Base-by-base conservation (phyloP, 208 protist genomes). In the Crithidia bombi region DNA sequence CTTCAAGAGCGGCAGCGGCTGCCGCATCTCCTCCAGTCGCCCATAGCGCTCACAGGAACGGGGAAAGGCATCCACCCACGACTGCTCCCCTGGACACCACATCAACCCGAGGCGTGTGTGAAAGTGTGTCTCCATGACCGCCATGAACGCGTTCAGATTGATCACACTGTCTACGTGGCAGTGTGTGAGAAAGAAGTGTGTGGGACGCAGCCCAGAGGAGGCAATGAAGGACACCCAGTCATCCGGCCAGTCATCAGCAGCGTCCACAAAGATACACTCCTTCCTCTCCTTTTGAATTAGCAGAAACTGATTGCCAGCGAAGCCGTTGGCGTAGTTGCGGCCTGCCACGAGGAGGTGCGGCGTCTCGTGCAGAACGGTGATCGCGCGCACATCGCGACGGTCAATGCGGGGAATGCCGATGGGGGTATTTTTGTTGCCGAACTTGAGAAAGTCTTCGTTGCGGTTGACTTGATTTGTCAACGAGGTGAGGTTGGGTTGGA, bases 131-230 rank as follows among this genome's bases (percentile, higher is more conserved):
- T 90, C 83, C 57, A 87, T 81, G 12, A 96, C 86, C 49, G 64
- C 61, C 12, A 94, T 43, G 15, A 94, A 84, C 3, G 89, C 77
- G 72, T 87, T 91, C 21, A 96, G 76, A 64, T 90, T 93, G 62
- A 96, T 81, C 52, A 96, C 47, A 64, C 87, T 93, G 78, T 96
- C 92, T 28, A 96, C 68, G 71, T 96, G 92, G 70, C 89, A 95
- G 77, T 96, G 92, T 15, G 92, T 96, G 21, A 96, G 72, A 65
- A 96, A 96, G 21, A 93, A 78, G 72, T 92, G 81, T 12, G 85
- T 92, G 15, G 86, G 79, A 4, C 67, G 84, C 26, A 94, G 71
- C 0, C 69, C 63, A 1, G 90, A 92, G 28, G 81, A 30, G 49
- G 80, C 73, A 56, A 97, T 75, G 57, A 95, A 97, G 23, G 87